Conservation (phyloP, 2,329 filamentous ascomycete genomes). For the Colletotrichum coccodes region DNA sequence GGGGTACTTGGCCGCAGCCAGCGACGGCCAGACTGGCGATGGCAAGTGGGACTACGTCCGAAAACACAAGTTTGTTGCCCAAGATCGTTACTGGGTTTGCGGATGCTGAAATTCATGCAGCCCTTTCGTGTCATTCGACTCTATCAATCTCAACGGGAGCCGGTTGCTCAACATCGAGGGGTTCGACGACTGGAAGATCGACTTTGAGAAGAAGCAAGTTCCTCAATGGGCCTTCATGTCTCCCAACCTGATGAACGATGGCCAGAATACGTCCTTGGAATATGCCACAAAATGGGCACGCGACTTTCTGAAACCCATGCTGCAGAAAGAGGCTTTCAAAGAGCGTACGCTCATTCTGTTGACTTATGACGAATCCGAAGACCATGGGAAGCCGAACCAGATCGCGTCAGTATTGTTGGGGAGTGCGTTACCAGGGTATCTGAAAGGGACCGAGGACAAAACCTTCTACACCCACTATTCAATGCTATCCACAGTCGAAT, state of each 20-base stretch:
- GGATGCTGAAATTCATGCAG: slow-evolving; percentile 39
- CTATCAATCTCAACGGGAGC: slow-evolving; percentile 47
- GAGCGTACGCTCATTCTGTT: slow-evolving; percentile 63
- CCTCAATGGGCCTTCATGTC: slow-evolving; percentile 75
- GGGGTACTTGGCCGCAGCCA: slow-evolving; percentile 54
- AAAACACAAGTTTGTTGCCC: slow-evolving; percentile 34
- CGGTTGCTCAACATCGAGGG: slow-evolving; percentile 71
- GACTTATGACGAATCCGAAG: slow-evolving; percentile 68
- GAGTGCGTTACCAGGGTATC: slow-evolving; percentile 57
- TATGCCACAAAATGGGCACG: slow-evolving; percentile 62
- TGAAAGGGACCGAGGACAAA: slow-evolving; percentile 61
- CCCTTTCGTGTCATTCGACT: slow-evolving; percentile 55
- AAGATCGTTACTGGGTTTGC: neutral
- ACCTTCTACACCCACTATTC: slow-evolving; percentile 60
- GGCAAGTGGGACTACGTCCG: slow-evolving; percentile 41
- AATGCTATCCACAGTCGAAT: slow-evolving; percentile 51
- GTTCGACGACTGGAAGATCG: slow-evolving; percentile 68
- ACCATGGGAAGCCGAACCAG: slow-evolving; percentile 61
- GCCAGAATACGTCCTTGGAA: slow-evolving; percentile 67
- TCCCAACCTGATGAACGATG: slow-evolving; percentile 73
- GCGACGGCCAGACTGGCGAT: slow-evolving; percentile 43
- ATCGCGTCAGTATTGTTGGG: slow-evolving; percentile 66
- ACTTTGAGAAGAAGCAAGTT: slow-evolving; percentile 63
- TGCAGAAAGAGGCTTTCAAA: slow-evolving; percentile 61
- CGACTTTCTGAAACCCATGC: slow-evolving; percentile 62